Evolutionary conservation across 2,329 filamentous ascomycete genomes (phyloP), one percentile per base, ranked within the genome.

Genomic region (Microdochium paspali): DNA sequence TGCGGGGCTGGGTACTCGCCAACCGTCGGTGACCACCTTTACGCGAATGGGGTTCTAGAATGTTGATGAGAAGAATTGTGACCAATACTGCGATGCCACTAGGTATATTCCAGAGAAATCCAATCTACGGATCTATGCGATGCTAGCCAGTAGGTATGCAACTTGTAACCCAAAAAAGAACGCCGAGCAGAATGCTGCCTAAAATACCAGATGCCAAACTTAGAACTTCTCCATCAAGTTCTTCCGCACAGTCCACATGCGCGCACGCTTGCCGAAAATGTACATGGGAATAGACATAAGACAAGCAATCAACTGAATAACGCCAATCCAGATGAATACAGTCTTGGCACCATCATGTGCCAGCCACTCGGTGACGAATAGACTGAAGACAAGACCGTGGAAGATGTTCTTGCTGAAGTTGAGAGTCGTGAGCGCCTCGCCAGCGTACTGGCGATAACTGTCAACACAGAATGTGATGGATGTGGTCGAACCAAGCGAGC

Each of bases 361-460:
- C 21, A 97, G 71, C 91, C 91, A 97, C 47, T 79, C 72, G 3
- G 87, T 87, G 56, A 95, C 87, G 63, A 97, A 96, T 45, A 96
- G 71, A 50, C 87, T 80, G 61, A 95, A 97, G 0, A 95, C 76
- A 46, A 97, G 72, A 0, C 91, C 91, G 58, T 97, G 91, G 24
- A 96, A 79, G 47, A 96, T 77, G 61, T 96, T 97, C 73, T 97
- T 97, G 67, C 81, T 83, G 60, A 96, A 93, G 60, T 96, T 97
- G 55, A 97, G 72, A 20, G 91, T 96, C 13, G 97, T 93, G 28
- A 97, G 74, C 2, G 91, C 90, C 66, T 97, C 91, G 20, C 90
- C 90, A 0, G 91, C 91, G 64, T 95, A 96, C 59, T 94, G 85
- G 10, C 90, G 77, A 65, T 97, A 96, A 54, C 84, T 90, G 66